Percentiles rank a stretch among this genome's conserved stretches.
phyloP scores from a whole-genome alignment of 2,329 filamentous ascomycete genomes.

The Scytalidium sp. region DNA sequence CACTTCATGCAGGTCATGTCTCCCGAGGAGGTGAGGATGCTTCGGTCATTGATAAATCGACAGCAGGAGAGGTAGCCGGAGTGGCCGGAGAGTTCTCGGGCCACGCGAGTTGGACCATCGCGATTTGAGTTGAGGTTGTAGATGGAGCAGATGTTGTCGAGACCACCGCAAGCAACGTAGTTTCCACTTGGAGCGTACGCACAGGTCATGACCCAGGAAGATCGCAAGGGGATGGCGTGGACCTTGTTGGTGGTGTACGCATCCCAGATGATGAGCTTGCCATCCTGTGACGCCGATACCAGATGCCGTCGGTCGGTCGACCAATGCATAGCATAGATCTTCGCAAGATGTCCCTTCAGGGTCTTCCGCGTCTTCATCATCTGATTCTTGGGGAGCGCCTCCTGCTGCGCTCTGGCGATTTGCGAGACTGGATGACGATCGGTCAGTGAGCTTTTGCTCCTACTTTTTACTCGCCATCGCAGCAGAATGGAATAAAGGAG shows the following conservation, averaged over 20 bases:
- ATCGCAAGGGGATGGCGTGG: conserved; percentile 93
- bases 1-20: conserved; percentile 99
- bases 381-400: conserved; percentile 83
- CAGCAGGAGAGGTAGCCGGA: conserved; percentile 98
- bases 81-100: conserved; percentile 92
- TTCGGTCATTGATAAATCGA: conserved; percentile 97
- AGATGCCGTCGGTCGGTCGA: conserved; percentile 96
- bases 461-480: conserved; percentile 1
- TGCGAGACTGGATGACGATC: conserved; percentile 66
- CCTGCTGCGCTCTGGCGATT: conserved; percentile 89
- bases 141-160: conserved; percentile 99
- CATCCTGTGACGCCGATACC: conserved; percentile 96
- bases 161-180: conserved; percentile 96
- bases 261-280: conserved; percentile 99
- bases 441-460: no score
- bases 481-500: neutral
- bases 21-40: conserved; percentile 95
- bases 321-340: conserved; percentile 99
- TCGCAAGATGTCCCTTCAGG: conserved; percentile 95
- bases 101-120: conserved; percentile 95
- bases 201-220: conserved; percentile 99
- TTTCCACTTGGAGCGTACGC: conserved; percentile 98
- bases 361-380: conserved; percentile 98
- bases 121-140: conserved; percentile 95
- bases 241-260: conserved; percentile 99